Evolutionary conservation across 345 rosid species (phyloP), one percentile per base, ranked within the genome.

Genomic region (Citrus inodora): DNA sequence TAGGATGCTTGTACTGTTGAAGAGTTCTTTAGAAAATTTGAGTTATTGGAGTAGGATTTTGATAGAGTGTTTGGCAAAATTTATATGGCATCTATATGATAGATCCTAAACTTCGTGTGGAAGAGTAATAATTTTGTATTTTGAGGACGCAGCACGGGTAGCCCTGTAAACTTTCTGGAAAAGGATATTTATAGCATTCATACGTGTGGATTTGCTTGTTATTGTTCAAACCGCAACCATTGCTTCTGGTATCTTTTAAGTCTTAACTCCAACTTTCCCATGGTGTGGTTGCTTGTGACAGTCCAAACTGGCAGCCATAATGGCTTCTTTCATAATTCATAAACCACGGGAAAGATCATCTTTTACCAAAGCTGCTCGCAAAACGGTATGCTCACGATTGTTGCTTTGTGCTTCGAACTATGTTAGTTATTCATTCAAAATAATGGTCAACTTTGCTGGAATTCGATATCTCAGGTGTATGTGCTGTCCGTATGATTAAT

Each of bases 271-370:
- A 33, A 19, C 72, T 70, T 38, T 19, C 4, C 21, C 71, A 2
- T 32, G 32, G 51, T 60, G 27, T 11, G 8, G 22, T 22, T 65
- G 64, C n/a, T 25, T 38, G 76, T 64, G 69, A 58, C 75, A 93
- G 97, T 80, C 97, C 67, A 94, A 89, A 88, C 79, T 94, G 80
- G 93, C 94, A 3, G 85, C 91, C 9, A 83, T 88, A 62, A 87
- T 93, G 97, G 97, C 97, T 24, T 88, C 97, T 78, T 94, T 90
- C 76, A 94, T 93, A 48, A 90, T 94, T 78, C 97, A 90, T 84
- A 93, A 92, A 74, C 92, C 89, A 59, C 80, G 86, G 81, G 87
- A 89, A 80, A 86, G 80, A 76, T 89, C 90, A 3, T 87, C 92
- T 40, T 93, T 93, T 82, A 88, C 85, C 38, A 89, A 56, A 80